These are phyloP conservation scores for Delitschia confertaspora DNA, from an alignment of 495 filamentous ascomycete genomes.

Conservation along the genomic window DNA sequence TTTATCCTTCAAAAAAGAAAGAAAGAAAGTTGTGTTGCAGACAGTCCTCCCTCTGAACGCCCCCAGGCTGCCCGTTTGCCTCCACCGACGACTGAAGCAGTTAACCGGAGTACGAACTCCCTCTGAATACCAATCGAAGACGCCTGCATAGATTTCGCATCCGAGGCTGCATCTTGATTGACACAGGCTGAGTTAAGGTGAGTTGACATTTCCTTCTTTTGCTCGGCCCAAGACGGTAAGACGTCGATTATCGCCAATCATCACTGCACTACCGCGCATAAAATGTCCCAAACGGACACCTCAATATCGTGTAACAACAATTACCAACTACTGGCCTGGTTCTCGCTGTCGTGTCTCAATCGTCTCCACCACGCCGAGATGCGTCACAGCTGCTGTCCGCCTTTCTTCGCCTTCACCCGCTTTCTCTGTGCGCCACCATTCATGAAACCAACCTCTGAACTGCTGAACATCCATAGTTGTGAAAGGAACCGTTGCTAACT, in stretches of 20 bases:
- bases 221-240: not conserved
- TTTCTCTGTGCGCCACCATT: conserved; percentile 25
- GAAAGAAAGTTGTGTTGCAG: conserved; percentile 21
- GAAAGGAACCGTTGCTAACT: conserved; percentile 18
- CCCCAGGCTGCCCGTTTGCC: conserved; percentile 19
- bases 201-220: conserved; percentile 19
- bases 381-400: conserved; percentile 22
- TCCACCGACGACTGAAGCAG: conserved; percentile 3
- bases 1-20: conserved; percentile 14
- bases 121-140: conserved; percentile 3
- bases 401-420: conserved; percentile 12
- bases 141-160: not conserved
- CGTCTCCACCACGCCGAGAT: conserved; percentile 20
- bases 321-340: conserved; percentile 14
- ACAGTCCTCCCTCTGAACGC: conserved; percentile 5
- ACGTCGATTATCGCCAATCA: not conserved
- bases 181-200: conserved; percentile 12
- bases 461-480: conserved; percentile 8
- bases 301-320: conserved; percentile 15
- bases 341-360: conserved; percentile 11
- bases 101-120: conserved; percentile 11
- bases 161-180: conserved; percentile 6
- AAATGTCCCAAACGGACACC: conserved; percentile 8
- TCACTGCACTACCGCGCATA: conserved; percentile 13
- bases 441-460: conserved; percentile 20